These are phyloP conservation scores for Sporisorium exsertum DNA, from an alignment of 1,284 basidiomycete genomes.

Conservation along the genomic window DNA sequence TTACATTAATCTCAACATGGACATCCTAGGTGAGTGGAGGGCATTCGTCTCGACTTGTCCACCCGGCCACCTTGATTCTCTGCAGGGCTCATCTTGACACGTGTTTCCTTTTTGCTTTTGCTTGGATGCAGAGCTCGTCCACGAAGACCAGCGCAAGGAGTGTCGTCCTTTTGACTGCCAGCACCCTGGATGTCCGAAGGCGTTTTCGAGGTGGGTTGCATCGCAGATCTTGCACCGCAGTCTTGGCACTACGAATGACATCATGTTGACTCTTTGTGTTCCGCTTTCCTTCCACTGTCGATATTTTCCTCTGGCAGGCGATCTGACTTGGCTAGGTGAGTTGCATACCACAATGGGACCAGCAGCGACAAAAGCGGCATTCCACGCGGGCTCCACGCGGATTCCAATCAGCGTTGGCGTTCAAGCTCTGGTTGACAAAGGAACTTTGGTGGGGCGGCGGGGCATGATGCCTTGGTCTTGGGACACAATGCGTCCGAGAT, in stretches of 20 bases:
- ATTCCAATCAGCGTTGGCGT: no score
- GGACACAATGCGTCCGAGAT: slow-evolving; percentile 4
- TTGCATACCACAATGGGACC: neutral
- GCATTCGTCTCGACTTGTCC: neutral
- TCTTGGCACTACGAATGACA: neutral
- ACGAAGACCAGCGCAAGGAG: slow-evolving; percentile 58
- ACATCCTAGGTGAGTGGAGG: slow-evolving; percentile 49
- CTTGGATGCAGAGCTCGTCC: slow-evolving; percentile 49
- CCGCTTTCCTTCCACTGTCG: neutral
- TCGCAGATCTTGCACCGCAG: neutral
- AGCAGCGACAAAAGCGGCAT: slow-evolving; percentile 7
- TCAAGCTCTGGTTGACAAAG: slow-evolving; percentile 7
- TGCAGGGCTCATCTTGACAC: neutral
- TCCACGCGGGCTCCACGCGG: neutral
- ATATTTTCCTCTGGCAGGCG: slow-evolving; percentile 25
- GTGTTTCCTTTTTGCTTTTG: neutral
- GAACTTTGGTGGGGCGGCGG: neutral
- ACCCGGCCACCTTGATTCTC: no score
- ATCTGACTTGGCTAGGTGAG: slow-evolving; percentile 57
- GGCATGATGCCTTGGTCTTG: neutral
- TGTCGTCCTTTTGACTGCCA: slow-evolving; percentile 55
- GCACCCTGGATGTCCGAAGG: slow-evolving; percentile 55
- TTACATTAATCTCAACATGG: slow-evolving; percentile 27
- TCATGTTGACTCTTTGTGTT: neutral
- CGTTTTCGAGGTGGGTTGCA: slow-evolving; percentile 53